Base-by-base conservation (phyloP, 148 eudicot species). In the Vaccinium vitisidaea region DNA sequence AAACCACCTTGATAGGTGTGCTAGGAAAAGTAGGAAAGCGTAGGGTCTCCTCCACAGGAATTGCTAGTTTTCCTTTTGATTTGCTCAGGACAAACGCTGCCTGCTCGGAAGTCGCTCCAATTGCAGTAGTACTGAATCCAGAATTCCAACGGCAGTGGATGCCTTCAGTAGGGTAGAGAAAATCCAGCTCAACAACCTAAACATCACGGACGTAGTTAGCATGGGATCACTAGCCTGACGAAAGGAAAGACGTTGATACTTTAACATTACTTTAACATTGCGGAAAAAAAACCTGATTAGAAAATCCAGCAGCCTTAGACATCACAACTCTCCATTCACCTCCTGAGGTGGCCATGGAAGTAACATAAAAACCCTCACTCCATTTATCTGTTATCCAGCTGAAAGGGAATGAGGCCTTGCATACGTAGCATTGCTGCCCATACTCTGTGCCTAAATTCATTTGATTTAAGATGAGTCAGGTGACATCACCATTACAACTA, bases 331-430 rank as follows among this genome's bases (percentile, higher is more conserved):
- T 94, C 98, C 98, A 94, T 86, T 90, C 87, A 77, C 80, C 89
- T 58, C 95, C 93, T 4, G 95, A 84, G 15, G 98, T 93, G 59
- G 93, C 98, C 98, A 94, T 94, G 87, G 91, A 88, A 50, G 98
- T 94, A 59, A 94, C 95, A 87, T 84, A 86, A 84, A 93, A 94
- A 36, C 95, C 95, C 82, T 93, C 95, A 75, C 80, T 93, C 95
- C 98, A 94, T 81, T 94, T 94, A 84, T 91, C 91, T 86, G 84
- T 91, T 84, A 94, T 92, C 97, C 97, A 94, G 88, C 91, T 90
- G 83, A 86, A 94, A 19, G 98, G 98, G 82, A 94, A 94, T 15
- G 94, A 89, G 25, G 92, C 95, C 11, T 95, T 90, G 74, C 93
- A 92, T 91, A 93, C 93, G 84, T 94, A 94, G 6, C 95, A 94